Percentiles rank a stretch among this genome's conserved stretches.
Conservation (phyloP, 2,329 filamentous ascomycete species). For the Ceratocystis lukuohia region DNA sequence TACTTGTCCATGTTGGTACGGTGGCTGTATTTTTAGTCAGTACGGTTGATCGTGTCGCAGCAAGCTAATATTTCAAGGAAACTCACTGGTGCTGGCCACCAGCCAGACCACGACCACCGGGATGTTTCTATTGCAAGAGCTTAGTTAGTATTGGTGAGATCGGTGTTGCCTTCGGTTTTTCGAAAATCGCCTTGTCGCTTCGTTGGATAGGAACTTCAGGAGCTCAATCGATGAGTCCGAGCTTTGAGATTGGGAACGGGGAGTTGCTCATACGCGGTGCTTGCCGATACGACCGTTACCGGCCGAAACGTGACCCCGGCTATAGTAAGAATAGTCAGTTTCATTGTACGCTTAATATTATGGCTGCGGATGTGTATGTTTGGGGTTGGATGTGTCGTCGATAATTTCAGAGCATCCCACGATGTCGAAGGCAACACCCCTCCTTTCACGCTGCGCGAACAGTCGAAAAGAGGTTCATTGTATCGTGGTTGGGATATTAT, state of each 20-base stretch:
- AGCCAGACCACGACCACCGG: slow-evolving; percentile 72
- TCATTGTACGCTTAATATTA: slow-evolving; percentile 13
- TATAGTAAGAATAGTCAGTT: slow-evolving; percentile 32
- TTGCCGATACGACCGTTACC: slow-evolving; percentile 98
- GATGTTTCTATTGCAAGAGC: slow-evolving; percentile 47
- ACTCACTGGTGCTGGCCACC: slow-evolving; percentile 86
- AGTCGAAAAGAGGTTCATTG: slow-evolving; percentile 17
- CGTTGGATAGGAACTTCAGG: not conserved
- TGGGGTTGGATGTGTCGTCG: slow-evolving; percentile 1
- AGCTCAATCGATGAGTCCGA: not conserved
- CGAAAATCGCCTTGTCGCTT: slow-evolving; percentile 2
- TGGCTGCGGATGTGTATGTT: slow-evolving; percentile 8
- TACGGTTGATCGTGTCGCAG: not conserved
- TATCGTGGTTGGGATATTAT: slow-evolving; percentile 17
- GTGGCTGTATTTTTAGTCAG: slow-evolving; percentile 17
- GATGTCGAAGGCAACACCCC: slow-evolving; percentile 15
- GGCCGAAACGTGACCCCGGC: slow-evolving; percentile 95
- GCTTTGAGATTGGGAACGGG: not conserved
- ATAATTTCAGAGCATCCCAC: slow-evolving; percentile 17
- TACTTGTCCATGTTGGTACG: slow-evolving; percentile 41
- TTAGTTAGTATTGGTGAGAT: slow-evolving; percentile 15
- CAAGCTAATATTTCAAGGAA: not conserved
- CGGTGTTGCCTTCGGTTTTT: not conserved
- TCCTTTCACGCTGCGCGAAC: slow-evolving; percentile 12
- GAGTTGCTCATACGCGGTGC: slow-evolving; percentile 47